Percentiles rank a stretch among this genome's conserved stretches.
Evolutionary conservation across 225 moss, liverwort and hornwort species (phyloP).

Genomic region (Polytrichum formosum): DNA sequence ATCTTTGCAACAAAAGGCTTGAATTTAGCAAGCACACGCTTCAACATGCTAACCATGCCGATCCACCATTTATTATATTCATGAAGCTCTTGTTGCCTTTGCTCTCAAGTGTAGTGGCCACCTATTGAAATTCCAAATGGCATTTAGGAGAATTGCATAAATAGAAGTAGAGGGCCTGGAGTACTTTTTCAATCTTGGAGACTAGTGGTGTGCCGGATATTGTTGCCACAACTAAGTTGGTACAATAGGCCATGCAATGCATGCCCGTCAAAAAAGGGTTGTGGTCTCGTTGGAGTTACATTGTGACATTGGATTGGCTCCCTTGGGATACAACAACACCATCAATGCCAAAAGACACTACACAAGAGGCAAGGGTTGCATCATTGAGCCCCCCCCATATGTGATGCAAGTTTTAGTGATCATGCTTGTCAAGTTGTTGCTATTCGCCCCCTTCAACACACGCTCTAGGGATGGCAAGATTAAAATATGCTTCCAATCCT

Average conservation of each 20-base stretch:
- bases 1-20: too few species aligned
- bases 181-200: not conserved
- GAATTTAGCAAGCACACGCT: too few species aligned
- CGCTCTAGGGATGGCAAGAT: not conserved
- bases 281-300: not conserved
- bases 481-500: not conserved
- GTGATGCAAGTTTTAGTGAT: not conserved
- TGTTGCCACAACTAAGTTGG: not conserved
- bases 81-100: not conserved
- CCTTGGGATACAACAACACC: not conserved
- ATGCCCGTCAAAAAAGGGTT: not conserved
- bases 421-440: not conserved
- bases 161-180: not conserved
- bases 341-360: not conserved
- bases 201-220: not conserved
- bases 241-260: not conserved
- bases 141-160: not conserved
- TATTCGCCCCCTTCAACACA: not conserved
- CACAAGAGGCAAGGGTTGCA: not conserved
- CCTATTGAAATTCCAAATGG: not conserved
- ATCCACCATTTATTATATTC: too few species aligned
- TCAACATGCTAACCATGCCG: too few species aligned
- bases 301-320: not conserved
- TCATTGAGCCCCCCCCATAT: not conserved
- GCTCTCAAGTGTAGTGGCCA: not conserved